Evolutionary conservation across 1,139 yeast genomes (phyloP), one percentile per base, ranked within the genome.

Genomic region (Hemisphaericaspora subhashii): DNA sequence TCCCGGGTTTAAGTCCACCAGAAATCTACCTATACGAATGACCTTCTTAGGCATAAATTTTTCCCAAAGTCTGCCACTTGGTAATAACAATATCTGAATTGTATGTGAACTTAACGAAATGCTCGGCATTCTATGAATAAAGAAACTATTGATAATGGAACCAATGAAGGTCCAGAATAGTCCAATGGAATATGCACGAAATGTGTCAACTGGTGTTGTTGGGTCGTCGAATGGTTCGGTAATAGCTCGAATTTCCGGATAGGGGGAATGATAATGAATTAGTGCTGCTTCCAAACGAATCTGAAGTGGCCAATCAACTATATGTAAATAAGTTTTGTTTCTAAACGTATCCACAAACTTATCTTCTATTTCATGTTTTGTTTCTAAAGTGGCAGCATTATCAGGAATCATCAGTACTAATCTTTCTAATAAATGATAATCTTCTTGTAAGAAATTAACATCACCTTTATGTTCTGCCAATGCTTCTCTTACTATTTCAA

Each of bases 181-280:
- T 1, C 72, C 69, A 29, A 70, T 68, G 7, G 56, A 60, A 48
- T 71, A 71, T 1, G 62, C 74, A 36, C 77, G 48, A 10, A 71
- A 52, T 0, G 77, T 72, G 33, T 72, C 77, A 1, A 60, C 69
- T 0, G 71, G 69, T 6, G 62, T 49, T 1, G 41, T 36, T 1
- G 68, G 64, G 44, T 70, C 76, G 45, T 72, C 77, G 41, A 46
- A 64, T 0, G 76, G 74, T 35, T 71, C 76, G 1, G 74, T 68
- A 5, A 71, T 62, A 9, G 75, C 68, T 39, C 77, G 50, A 13
- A 72, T 63, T 44, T 72, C 77, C 4, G 76, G 75, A 42, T 71
- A 72, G 13, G 76, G 76, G 5, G 74, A 68, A 50, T 70, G 76
- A 45, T 42, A 70, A 25, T 66, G 67, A n/a, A 70, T 64, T 23